These are phyloP conservation scores for Leishmania lainsoni DNA, from an alignment of 208 protist species.

Conservation along the genomic window DNA sequence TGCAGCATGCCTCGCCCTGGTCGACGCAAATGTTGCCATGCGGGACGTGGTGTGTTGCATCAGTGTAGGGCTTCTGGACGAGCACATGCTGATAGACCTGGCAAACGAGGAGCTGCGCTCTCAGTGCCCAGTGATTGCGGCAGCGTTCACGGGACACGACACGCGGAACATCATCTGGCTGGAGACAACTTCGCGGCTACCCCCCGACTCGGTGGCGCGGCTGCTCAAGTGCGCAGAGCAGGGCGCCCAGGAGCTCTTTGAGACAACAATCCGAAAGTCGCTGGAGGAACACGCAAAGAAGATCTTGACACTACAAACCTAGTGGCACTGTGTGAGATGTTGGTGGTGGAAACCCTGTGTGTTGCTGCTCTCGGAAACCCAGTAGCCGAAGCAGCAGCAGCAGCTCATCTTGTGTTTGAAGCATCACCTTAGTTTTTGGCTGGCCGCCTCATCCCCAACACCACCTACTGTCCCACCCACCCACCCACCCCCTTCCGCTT, in stretches of 20 bases:
- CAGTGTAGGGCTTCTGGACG: constrained; percentile 72
- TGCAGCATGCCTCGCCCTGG: constrained; percentile 85
- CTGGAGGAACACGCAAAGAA: constrained; percentile 62
- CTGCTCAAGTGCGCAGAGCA: constrained; percentile 67
- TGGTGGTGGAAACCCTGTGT: neutral
- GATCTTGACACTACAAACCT: constrained; percentile 50
- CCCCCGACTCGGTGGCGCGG: constrained; percentile 48
- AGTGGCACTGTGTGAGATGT: neutral
- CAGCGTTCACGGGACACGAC: constrained; percentile 70
- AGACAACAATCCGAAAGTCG: constrained; percentile 36
- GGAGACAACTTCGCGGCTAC: constrained; percentile 67
- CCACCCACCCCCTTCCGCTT: neutral
- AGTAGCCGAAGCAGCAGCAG: neutral
- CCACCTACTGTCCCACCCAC: neutral
- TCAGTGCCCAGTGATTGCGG: constrained; percentile 65
- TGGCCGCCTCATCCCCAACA: neutral
- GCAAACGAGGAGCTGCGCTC: constrained; percentile 80
- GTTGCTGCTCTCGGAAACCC: neutral
- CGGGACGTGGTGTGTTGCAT: constrained; percentile 70
- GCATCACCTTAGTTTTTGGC: neutral
- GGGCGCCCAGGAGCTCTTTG: constrained; percentile 45
- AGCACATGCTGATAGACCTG: constrained; percentile 71
- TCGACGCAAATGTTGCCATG: constrained; percentile 86
- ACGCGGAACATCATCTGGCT: constrained; percentile 78
- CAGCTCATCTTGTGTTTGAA: neutral